These are phyloP conservation scores for Amylostereum chailletii DNA, from an alignment of 1,284 basidiomycete genomes.

Conservation along the genomic window DNA sequence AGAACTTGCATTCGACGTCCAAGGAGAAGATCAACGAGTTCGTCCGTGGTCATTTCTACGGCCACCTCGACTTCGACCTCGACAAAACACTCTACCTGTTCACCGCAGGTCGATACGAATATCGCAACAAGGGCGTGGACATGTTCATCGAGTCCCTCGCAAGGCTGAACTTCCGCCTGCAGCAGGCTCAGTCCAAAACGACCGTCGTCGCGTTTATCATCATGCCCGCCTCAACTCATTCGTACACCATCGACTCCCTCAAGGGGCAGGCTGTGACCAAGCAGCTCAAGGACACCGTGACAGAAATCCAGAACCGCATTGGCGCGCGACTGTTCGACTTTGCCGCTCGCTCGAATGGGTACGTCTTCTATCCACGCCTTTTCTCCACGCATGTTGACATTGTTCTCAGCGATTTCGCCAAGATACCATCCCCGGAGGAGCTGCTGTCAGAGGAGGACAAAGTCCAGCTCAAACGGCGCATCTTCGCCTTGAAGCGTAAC, in stretches of 20 bases:
- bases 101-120: constrained; percentile 98
- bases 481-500: constrained; percentile 93
- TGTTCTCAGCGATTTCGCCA: constrained; percentile 57
- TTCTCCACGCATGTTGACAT: background rate
- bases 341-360: constrained; percentile 88
- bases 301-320: constrained; percentile 89
- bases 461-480: constrained; percentile 91
- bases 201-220: constrained; percentile 98
- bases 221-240: constrained; percentile 94
- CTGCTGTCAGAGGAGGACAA: constrained; percentile 90
- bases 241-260: constrained; percentile 95
- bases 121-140: constrained; percentile 98
- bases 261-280: constrained; percentile 98
- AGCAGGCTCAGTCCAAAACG: constrained; percentile 69
- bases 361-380: constrained; percentile 17
- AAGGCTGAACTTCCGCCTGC: constrained; percentile 83
- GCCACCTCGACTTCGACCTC: constrained; percentile 91
- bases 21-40: constrained; percentile 99
- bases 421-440: constrained; percentile 64
- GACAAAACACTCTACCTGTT: constrained; percentile 98
- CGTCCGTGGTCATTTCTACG: constrained; percentile 95
- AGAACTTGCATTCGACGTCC: constrained; percentile 86
- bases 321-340: constrained; percentile 90
- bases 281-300: constrained; percentile 90
- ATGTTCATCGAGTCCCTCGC: constrained; percentile 99